Percentiles rank a stretch among this genome's conserved stretches.
These are phyloP conservation scores for Albugo candida DNA, from an alignment of 352 stramenopile species.

Conservation along the genomic window DNA sequence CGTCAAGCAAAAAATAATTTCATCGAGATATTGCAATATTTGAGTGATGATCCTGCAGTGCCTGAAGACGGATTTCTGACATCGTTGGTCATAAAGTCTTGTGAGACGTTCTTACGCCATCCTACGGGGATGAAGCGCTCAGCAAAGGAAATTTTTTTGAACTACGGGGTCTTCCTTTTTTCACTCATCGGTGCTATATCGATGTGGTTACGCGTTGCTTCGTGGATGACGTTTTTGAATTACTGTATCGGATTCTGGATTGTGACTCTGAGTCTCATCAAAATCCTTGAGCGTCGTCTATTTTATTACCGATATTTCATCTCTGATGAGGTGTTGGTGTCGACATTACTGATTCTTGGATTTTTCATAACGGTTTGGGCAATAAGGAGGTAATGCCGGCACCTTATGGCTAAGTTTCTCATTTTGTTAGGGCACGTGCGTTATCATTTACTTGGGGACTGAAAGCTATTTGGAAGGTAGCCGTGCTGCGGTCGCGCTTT, in stretches of 20 bases:
- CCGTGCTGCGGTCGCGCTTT: slow-evolving; percentile 45
- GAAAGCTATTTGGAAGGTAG: slow-evolving; percentile 78
- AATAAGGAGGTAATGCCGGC: background rate
- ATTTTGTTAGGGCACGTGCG: slow-evolving; percentile 33
- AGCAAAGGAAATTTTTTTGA: slow-evolving; percentile 69
- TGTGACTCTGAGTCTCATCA: slow-evolving; percentile 39
- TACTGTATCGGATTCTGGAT: slow-evolving; percentile 49
- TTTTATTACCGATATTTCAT: slow-evolving; percentile 82
- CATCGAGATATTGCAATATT: slow-evolving; percentile 56
- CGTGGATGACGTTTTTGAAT: slow-evolving; percentile 60
- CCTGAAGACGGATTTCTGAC: slow-evolving; percentile 48
- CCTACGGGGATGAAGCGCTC: slow-evolving; percentile 24
- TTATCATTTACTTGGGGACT: slow-evolving; percentile 62
- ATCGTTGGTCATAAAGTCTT: slow-evolving; percentile 56
- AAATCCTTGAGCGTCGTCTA: slow-evolving; percentile 62
- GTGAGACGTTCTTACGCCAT: slow-evolving; percentile 56
- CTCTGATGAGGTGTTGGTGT: slow-evolving; percentile 74
- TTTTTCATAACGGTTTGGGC: slow-evolving; percentile 59
- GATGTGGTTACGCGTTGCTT: slow-evolving; percentile 75
- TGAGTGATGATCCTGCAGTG: slow-evolving; percentile 64
- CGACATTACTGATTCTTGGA: slow-evolving; percentile 47
- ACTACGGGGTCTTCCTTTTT: slow-evolving; percentile 77
- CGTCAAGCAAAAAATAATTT: slow-evolving; percentile 75
- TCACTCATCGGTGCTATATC: slow-evolving; percentile 62
- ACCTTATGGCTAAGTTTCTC: background rate